phyloP scores from a whole-genome alignment of 1,139 yeast species.

The Hemisphaericaspora xylanilytica region DNA sequence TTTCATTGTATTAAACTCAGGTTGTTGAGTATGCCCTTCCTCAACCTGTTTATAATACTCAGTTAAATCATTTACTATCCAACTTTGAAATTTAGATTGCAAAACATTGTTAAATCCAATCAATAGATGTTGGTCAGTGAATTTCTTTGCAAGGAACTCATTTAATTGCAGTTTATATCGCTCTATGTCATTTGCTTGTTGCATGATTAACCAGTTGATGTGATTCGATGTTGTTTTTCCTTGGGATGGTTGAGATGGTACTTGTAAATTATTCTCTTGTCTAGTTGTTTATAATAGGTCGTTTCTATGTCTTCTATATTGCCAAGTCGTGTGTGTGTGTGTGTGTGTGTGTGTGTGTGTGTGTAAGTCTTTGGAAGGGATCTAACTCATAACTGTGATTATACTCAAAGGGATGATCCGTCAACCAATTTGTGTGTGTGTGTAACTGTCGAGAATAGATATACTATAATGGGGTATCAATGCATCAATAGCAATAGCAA shows the following conservation, averaged over 20 bases:
- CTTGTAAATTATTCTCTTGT: neutral
- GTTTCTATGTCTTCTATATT: too few relatives aligned
- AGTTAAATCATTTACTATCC: constrained; percentile 36
- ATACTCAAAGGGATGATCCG: too few relatives aligned
- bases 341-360: too few relatives aligned
- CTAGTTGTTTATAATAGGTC: too few relatives aligned
- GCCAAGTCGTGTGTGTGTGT: too few relatives aligned
- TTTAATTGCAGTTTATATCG: constrained; percentile 28
- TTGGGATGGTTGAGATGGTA: neutral
- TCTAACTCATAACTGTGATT: too few relatives aligned
- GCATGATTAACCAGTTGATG: constrained; percentile 3
- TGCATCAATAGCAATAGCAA: too few relatives aligned
- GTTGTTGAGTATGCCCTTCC: too few relatives aligned
- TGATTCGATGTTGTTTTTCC: neutral
- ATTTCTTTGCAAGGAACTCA: constrained; percentile 28
- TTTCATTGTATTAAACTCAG: constrained; percentile 31
- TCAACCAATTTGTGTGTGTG: too few relatives aligned
- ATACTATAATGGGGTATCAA: too few relatives aligned
- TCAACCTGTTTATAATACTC: constrained; percentile 19
- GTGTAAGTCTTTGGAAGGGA: too few relatives aligned
- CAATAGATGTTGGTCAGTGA: constrained; percentile 43
- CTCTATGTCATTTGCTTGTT: constrained; percentile 22
- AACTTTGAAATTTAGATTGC: constrained; percentile 40
- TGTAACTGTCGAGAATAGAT: too few relatives aligned
- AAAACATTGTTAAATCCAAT: constrained; percentile 44